Percentiles rank a stretch among this genome's conserved stretches.
Evolutionary conservation across 164 flowering plant species (phyloP).

Genomic region (Stephania japonica): DNA sequence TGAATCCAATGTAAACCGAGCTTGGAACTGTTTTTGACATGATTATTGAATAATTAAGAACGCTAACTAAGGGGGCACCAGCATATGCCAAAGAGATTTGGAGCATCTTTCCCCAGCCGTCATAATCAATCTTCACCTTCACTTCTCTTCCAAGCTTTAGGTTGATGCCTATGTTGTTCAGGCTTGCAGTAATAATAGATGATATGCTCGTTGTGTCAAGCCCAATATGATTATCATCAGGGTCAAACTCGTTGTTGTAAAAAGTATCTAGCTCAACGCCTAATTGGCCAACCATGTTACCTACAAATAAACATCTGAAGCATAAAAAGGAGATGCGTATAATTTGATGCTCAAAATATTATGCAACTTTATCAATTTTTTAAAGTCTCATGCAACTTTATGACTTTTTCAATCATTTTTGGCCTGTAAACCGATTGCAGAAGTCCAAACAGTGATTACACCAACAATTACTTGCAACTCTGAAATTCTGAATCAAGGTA

Average conservation of each 20-base stretch:
- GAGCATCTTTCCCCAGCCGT: conserved; percentile 26
- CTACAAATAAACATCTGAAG: conserved; percentile 17
- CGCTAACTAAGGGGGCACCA: conserved; percentile 17
- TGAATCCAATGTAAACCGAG: conserved; percentile 35
- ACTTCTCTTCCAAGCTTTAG: conserved; percentile 38
- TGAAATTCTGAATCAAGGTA: too few relatives aligned
- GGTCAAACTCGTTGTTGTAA: conserved; percentile 35
- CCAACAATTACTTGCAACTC: too few relatives aligned
- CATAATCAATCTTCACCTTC: conserved; percentile 29
- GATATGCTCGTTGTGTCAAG: conserved; percentile 31
- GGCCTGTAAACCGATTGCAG: too few relatives aligned
- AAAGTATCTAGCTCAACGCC: conserved; percentile 53
- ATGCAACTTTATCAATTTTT: too few relatives aligned
- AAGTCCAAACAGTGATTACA: too few relatives aligned
- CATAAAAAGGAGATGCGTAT: background rate
- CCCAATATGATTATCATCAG: conserved; percentile 42
- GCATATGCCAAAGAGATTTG: conserved; percentile 24
- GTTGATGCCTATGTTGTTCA: conserved; percentile 24
- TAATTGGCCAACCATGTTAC: conserved; percentile 26
- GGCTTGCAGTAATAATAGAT: conserved; percentile 25
- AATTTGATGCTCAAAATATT: background rate
- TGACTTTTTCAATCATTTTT: too few relatives aligned
- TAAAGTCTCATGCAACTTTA: too few relatives aligned
- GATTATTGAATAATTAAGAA: conserved; percentile 26
- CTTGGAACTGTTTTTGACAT: conserved; percentile 33